Conservation (phyloP, 164 flowering plant genomes). For the Piper betle region DNA sequence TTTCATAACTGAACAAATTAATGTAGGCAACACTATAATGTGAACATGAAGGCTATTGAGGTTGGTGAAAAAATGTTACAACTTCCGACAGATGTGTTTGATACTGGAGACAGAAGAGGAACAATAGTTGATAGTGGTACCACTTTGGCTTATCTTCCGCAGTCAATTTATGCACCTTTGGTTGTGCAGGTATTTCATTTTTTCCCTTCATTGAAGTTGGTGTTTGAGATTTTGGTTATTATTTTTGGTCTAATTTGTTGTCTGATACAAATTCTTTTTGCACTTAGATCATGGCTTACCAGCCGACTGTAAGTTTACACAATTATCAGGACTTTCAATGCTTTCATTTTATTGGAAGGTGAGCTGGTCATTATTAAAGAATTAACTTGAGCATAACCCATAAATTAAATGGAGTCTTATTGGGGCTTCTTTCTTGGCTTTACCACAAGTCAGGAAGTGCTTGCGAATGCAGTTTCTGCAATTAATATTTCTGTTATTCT, state of each 20-base stretch:
- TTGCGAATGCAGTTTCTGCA: too few species aligned
- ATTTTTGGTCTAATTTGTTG: neutral
- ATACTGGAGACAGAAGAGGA: constrained; percentile 32
- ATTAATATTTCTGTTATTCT: too few species aligned
- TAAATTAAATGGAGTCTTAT: too few species aligned
- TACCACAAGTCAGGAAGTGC: neutral
- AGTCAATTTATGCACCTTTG: constrained; percentile 32
- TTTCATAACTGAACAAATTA: too few species aligned
- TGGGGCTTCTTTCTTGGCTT: neutral
- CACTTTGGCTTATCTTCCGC: constrained; percentile 81
- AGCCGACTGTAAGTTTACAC: constrained; percentile 2
- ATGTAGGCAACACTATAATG: constrained; percentile 87
- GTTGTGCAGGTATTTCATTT: constrained; percentile 10
- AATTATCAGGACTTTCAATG: constrained; percentile 5
- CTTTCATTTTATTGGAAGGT: constrained; percentile 10
- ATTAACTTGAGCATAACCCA: too few species aligned
- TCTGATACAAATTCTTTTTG: neutral
- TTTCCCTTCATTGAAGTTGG: neutral
- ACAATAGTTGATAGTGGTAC: constrained; percentile 93
- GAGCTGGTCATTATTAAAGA: neutral
- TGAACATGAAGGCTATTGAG: constrained; percentile 52
- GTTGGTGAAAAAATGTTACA: constrained; percentile 54
- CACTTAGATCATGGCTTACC: constrained; percentile 8
- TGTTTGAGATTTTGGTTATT: neutral
- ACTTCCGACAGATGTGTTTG: constrained; percentile 55